These are phyloP conservation scores for Trifolium subterraneum DNA, from an alignment of 306 rosid species.

Conservation along the genomic window DNA sequence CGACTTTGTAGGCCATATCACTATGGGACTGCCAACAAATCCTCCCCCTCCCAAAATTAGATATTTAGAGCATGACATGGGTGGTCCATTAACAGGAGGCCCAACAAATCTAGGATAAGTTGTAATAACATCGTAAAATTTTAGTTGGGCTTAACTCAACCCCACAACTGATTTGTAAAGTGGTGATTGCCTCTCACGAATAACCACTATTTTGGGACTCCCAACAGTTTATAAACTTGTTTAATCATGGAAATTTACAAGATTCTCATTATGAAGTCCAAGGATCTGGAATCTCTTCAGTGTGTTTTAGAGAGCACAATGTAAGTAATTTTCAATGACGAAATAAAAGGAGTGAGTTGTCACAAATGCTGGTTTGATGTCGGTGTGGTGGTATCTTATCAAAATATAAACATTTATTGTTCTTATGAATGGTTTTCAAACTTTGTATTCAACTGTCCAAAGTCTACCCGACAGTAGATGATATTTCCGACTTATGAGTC, in stretches of 20 bases:
- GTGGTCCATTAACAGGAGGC: not conserved
- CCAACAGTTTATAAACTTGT: constrained; percentile 25
- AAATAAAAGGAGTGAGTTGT: constrained; percentile 34
- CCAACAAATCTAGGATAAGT: not conserved
- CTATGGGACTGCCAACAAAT: not conserved
- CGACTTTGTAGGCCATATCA: not conserved
- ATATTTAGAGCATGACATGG: not conserved
- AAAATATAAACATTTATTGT: constrained; percentile 20
- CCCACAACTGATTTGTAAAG: not conserved
- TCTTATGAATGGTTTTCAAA: constrained; percentile 16
- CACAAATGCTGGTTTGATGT: constrained; percentile 28
- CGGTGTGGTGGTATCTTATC: constrained; percentile 19
- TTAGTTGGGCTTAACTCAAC: not conserved
- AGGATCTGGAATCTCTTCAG: constrained; percentile 21
- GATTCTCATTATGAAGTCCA: constrained; percentile 20
- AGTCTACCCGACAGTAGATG: not conserved
- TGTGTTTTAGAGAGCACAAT: constrained; percentile 22
- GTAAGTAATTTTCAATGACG: constrained; percentile 28
- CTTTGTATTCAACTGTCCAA: constrained; percentile 13
- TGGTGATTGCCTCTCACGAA: not conserved
- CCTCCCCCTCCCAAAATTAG: too few relatives aligned
- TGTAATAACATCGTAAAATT: constrained; percentile 9
- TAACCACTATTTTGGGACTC: not conserved
- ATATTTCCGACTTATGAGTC: constrained; percentile 20
- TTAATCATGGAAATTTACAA: constrained; percentile 22